A percentile compares a stretch with the other conserved stretches of the same genome.
These are phyloP conservation scores for Boletus tylopilopsis DNA, from an alignment of 768 basidiomycete genomes.

Conservation along the genomic window DNA sequence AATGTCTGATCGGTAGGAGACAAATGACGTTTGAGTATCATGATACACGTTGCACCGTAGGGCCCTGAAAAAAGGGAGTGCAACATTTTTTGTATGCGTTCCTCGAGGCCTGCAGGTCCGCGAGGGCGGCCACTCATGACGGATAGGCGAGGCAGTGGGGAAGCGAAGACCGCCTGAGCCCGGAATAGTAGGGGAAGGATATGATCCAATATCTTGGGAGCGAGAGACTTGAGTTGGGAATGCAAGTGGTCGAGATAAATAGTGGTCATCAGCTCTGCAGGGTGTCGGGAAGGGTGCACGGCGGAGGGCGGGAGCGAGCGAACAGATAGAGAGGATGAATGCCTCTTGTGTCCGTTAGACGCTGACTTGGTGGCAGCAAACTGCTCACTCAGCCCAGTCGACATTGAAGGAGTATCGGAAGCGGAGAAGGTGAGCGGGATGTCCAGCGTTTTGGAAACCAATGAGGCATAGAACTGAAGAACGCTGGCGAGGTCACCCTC, in stretches of 20 bases:
- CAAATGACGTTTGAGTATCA: conserved; percentile 56
- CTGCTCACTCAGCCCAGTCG: conserved; percentile 30
- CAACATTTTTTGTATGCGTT: conserved; percentile 53
- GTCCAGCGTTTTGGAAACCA: conserved; percentile 54
- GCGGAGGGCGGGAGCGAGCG: conserved; percentile 37
- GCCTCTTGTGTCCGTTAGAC: conserved; percentile 48
- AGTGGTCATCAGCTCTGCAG: conserved; percentile 59
- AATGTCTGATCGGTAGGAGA: conserved; percentile 32
- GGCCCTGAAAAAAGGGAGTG: conserved; percentile 59
- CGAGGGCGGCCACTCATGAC: conserved; percentile 39
- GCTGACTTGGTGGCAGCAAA: conserved; percentile 19
- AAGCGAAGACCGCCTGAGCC: conserved; percentile 58
- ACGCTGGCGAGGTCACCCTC: conserved; percentile 56
- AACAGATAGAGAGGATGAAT: conserved; percentile 59
- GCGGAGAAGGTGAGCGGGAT: conserved; percentile 21
- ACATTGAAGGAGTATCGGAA: conserved; percentile 27
- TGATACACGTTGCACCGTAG: conserved; percentile 62
- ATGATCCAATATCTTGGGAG: conserved; percentile 46
- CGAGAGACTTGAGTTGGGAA: conserved; percentile 57
- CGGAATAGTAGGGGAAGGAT: conserved; percentile 77
- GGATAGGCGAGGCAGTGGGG: conserved; percentile 66
- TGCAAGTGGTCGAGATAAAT: conserved; percentile 63
- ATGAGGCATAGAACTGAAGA: conserved; percentile 53
- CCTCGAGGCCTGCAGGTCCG: conserved; percentile 40
- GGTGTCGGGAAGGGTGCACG: conserved; percentile 37